A percentile compares a stretch with the other conserved stretches of the same genome.
Conservation (phyloP, 1,139 yeast genomes). For the Spathaspora sp. region DNA sequence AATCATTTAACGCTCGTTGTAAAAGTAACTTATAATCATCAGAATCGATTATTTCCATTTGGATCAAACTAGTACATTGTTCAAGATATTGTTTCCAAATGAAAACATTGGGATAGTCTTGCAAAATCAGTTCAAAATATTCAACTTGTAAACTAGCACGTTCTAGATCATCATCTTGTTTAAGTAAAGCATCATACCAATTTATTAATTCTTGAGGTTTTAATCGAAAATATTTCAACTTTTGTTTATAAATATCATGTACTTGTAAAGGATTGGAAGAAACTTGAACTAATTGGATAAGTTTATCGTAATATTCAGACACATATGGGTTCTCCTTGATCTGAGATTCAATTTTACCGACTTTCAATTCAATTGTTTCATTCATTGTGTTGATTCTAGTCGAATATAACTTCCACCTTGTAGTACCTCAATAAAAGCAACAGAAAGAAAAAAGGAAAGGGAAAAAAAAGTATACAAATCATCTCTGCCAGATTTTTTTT, state of each 20-base stretch:
- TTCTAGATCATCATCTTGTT: constrained; percentile 18
- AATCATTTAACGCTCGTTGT: constrained; percentile 25
- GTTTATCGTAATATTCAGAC: constrained; percentile 18
- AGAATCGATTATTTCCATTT: constrained; percentile 11
- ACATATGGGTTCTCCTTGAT: constrained; percentile 8
- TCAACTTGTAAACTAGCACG: constrained; percentile 14
- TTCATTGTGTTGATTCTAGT: neutral
- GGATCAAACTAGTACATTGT: neutral
- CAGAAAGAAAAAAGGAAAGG: neutral
- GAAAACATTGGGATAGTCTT: constrained; percentile 19
- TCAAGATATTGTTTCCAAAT: constrained; percentile 19
- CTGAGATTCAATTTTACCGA: neutral
- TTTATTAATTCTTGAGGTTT: constrained; percentile 23
- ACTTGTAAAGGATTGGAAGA: constrained; percentile 10
- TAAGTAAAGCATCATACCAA: constrained; percentile 17
- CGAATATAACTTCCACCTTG: neutral
- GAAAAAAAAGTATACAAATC: neutral
- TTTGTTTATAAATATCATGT: constrained; percentile 19
- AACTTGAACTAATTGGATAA: constrained; percentile 17
- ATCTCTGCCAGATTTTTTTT: constrained; percentile 2
- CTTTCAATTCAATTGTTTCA: constrained; percentile 1
- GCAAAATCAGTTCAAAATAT: constrained; percentile 19
- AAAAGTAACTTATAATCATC: constrained; percentile 16
- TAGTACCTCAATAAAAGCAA: neutral
- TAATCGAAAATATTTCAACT: constrained; percentile 21